Base-by-base conservation (phyloP, 139 green algal species). In the Yamagishiella unicocca region DNA sequence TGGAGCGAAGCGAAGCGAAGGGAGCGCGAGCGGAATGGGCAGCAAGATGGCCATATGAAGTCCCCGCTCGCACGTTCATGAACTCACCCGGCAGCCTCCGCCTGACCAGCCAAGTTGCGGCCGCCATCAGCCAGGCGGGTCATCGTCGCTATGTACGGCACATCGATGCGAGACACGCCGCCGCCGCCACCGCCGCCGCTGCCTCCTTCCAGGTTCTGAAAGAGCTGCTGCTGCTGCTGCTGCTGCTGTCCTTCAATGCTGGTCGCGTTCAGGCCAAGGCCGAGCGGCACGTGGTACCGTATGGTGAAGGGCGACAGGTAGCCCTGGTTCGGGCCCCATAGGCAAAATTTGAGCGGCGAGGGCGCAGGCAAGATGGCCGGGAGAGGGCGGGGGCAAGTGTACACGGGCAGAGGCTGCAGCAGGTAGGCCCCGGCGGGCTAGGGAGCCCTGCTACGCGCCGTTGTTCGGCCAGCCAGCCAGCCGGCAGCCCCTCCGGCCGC, bases 251-350 rank as follows among this genome's bases (percentile, higher is more conserved):
- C 17, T 12, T 12, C 17, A 17, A 17, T 58, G 50, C 14, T 58
- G 50, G 50, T 17, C 17, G 50, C 29, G 9, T 66, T 24, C 35
- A 61, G 37, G 22, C 33, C 79, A 8, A 64, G 64, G 2, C 92
- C 93, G 27, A 96, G 73, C 2, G 87, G 88, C 27, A 96, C 90
- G 9, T 61, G 50, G 40, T 89, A 95, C 0, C 89, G 78, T 0
- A 96, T 38, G 0, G 22, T 84, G 82, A 96, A 96, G 4, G 94
- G 93, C 12, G 91, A 81, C 12, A 84, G 38, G 50, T 84, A 94
- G 42, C 88, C 92, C 38, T 81, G 73, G 1, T 5, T 10, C 9
- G 2, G 25, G 7, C 31, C 2, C 4, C 37, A 76, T 8, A 17
- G 19, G 21, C 38, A 35, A 4, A 37, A 70, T 17, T 14, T 40